phyloP scores from a whole-genome alignment of 768 basidiomycete species.

The Galerina marginata region DNA sequence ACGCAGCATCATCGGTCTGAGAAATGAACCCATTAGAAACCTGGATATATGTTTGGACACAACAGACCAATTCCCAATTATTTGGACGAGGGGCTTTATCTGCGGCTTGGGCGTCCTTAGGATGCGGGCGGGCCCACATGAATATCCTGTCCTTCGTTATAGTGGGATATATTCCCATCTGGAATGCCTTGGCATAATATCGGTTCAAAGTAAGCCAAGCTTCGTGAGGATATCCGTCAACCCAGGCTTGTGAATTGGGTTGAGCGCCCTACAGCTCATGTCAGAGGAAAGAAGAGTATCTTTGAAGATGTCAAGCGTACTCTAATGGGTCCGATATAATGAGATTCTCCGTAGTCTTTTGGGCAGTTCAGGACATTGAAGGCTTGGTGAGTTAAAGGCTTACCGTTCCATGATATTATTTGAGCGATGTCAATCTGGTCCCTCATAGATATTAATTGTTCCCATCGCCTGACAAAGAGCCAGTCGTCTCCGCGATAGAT shows the following conservation, averaged over 20 bases:
- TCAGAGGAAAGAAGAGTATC: neutral
- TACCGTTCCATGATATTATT: constrained; percentile 72
- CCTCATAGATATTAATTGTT: constrained; percentile 60
- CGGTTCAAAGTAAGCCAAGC: constrained; percentile 62
- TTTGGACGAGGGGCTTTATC: constrained; percentile 57
- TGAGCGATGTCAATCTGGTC: constrained; percentile 52
- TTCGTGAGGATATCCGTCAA: constrained; percentile 61
- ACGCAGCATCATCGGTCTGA: constrained; percentile 65
- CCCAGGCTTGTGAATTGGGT: constrained; percentile 74
- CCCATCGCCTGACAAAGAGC: constrained; percentile 69
- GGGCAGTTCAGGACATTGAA: neutral
- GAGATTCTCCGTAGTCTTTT: constrained; percentile 72
- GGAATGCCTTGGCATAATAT: constrained; percentile 65
- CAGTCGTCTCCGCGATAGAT: constrained; percentile 68
- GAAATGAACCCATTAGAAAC: neutral
- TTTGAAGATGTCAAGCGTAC: constrained; percentile 21
- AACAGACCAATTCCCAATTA: constrained; percentile 57
- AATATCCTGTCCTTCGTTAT: constrained; percentile 61
- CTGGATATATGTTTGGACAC: neutral
- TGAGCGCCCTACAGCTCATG: constrained; percentile 47
- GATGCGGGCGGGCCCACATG: constrained; percentile 70
- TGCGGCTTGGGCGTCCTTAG: constrained; percentile 44
- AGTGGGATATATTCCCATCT: constrained; percentile 62
- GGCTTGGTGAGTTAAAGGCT: neutral
- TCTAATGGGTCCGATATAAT: constrained; percentile 78